Base-by-base conservation (phyloP, 176 grass and related monocot species). In the Aechmea fasciata region DNA sequence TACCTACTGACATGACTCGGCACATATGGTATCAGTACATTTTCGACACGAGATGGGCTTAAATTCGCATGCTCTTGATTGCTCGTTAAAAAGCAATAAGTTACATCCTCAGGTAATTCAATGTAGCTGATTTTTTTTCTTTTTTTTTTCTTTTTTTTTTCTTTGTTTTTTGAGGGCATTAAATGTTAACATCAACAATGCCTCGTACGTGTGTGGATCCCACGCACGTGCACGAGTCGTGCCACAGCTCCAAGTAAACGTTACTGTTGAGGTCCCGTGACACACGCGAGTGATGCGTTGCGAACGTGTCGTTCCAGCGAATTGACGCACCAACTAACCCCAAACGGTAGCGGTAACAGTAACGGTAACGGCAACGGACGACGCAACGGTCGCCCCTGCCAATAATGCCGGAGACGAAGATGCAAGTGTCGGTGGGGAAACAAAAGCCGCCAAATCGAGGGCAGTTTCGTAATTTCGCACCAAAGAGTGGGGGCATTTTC, bases 261-360 rank as follows among this genome's bases (percentile, higher is more conserved):
- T 1, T 26, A 26, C 25, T 26, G 25, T 26, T 26, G 25, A 26
- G 25, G 25, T 26, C 25, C 2, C 25, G 25, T 26, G 25, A 26
- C 25, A 1, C 18, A 47, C 23, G 14, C 19, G 57, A 77, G 69
- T n/a, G 75, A 64, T 77, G 65, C 75, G 69, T 77, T 64, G 52
- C 67, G 49, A 77, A 64, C 69, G 64, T 68, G 64, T 68, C 69
- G 67, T 69, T 62, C 75, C 64, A 50, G 47, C 67, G 67, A 79
- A 63, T 79, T 79, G 68, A 79, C 68, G 41, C 67, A 69, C 52
- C 77, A 79, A 79, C 77, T 65, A 79, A 71, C 77, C 23, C 68
- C 52, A 3, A 47, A 47, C 26, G 24, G 47, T 23, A 64, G 64
- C 33, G 33, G 33, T 41, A 33, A 33, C 3, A 0, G 29, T 33